Percentiles rank a stretch among this genome's conserved stretches.
Evolutionary conservation across 2,329 filamentous ascomycete species (phyloP).

Genomic region (Xylaria sp.): DNA sequence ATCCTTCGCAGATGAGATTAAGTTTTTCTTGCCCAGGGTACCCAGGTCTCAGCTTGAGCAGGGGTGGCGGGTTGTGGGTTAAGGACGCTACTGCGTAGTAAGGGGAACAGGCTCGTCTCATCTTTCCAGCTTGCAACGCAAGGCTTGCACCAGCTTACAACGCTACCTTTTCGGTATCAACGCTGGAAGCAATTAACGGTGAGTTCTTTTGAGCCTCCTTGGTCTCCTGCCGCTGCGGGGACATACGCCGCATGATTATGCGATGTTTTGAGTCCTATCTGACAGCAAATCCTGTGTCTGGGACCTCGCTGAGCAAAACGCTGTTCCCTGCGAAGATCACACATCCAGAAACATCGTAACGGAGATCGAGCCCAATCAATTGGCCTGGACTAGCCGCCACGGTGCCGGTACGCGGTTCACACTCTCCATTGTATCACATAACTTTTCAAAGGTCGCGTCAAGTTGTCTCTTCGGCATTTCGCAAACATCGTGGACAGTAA

Average conservation of each 20-base stretch:
- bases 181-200: conserved; percentile 8
- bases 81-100: conserved; percentile 20
- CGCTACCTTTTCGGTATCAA: conserved; percentile 8
- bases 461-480: conserved; percentile 13
- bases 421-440: conserved; percentile 24
- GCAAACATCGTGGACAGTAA: conserved; percentile 7
- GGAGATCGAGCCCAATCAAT: conserved; percentile 9
- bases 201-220: conserved; percentile 20
- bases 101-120: conserved; percentile 32
- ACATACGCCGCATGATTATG: conserved; percentile 28
- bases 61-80: conserved; percentile 29
- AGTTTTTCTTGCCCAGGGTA: conserved; percentile 26
- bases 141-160: conserved; percentile 18
- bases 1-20: conserved; percentile 25
- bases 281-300: conserved; percentile 27
- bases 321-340: conserved; percentile 30
- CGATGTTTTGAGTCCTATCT: conserved; percentile 24
- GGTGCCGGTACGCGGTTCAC: conserved; percentile 12
- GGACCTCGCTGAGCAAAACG: conserved; percentile 22
- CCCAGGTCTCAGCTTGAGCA: conserved; percentile 33
- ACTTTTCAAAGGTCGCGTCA: conserved; percentile 18
- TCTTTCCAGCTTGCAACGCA: conserved; percentile 26
- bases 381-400: conserved; percentile 25
- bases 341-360: conserved; percentile 19
- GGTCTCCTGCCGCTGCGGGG: conserved; percentile 22